Evolutionary conservation across 306 rosid genomes (phyloP).

Genomic region (cucumber (Cucumis sativus)): DNA sequence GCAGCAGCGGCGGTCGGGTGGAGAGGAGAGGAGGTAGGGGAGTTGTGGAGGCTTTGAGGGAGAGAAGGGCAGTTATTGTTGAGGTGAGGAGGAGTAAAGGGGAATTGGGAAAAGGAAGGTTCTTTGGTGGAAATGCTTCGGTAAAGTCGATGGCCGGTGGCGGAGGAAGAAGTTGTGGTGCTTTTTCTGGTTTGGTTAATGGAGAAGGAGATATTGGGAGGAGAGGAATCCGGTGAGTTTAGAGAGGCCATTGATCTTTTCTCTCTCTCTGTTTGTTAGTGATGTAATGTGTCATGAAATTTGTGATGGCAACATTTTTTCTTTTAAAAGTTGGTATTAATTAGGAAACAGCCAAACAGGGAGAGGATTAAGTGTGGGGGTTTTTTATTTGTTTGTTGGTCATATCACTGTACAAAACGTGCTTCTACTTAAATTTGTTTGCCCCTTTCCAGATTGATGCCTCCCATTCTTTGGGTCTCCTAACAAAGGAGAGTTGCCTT

Average conservation of each 20-base stretch:
- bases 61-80: conserved; percentile 27
- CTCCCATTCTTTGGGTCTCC: no score
- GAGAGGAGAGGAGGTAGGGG: conserved; percentile 46
- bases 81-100: conserved; percentile 44
- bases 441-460: no score
- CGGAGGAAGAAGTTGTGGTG: not conserved
- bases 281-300: not conserved
- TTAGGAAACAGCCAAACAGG: no score
- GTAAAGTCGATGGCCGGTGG: conserved; percentile 7
- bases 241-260: not conserved
- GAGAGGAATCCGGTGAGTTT: conserved; percentile 19
- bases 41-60: conserved; percentile 45
- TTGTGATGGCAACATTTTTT: not conserved
- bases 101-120: conserved; percentile 33
- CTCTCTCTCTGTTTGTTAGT: not conserved
- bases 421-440: no score
- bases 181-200: conserved; percentile 12
- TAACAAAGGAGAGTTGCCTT: no score
- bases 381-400: no score
- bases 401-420: no score
- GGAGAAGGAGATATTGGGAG: conserved; percentile 41
- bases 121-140: conserved; percentile 70
- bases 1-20: conserved; percentile 10
- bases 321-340: no score
- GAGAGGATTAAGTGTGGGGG: no score